Evolutionary conservation across 306 rosid species (phyloP).

Genomic region (Styphnolobium japonicum): DNA sequence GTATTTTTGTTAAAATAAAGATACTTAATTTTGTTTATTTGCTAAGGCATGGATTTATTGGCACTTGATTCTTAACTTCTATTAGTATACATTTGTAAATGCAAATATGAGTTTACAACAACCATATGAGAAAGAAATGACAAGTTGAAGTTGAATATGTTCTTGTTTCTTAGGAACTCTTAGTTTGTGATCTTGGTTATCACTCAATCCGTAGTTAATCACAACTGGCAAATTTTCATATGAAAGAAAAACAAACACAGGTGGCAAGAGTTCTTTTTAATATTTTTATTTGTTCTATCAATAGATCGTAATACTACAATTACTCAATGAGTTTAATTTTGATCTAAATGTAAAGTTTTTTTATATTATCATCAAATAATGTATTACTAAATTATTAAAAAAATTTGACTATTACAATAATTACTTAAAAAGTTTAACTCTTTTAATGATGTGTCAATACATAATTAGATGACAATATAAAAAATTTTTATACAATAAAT

Average conservation of each 20-base stretch:
- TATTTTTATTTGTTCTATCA: background rate
- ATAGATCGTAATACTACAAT: too few species aligned
- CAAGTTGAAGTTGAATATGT: conserved; percentile 4
- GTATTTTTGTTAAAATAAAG: background rate
- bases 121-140: background rate
- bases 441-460: too few species aligned
- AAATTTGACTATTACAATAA: too few species aligned
- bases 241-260: background rate
- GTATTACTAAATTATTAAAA: too few species aligned
- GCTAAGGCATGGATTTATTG: background rate
- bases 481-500: too few species aligned
- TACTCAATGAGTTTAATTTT: too few species aligned
- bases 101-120: background rate
- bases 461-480: too few species aligned
- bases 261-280: background rate
- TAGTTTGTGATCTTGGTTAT: background rate
- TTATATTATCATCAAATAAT: too few species aligned
- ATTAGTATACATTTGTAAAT: background rate
- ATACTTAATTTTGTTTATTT: background rate
- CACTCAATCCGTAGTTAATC: background rate
- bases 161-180: background rate
- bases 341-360: too few species aligned
- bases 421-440: too few species aligned
- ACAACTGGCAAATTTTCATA: background rate
- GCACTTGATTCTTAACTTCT: conserved; percentile 28